Evolutionary conservation across 495 filamentous ascomycete genomes (phyloP).

Genomic region (Jackrogersella minutella): DNA sequence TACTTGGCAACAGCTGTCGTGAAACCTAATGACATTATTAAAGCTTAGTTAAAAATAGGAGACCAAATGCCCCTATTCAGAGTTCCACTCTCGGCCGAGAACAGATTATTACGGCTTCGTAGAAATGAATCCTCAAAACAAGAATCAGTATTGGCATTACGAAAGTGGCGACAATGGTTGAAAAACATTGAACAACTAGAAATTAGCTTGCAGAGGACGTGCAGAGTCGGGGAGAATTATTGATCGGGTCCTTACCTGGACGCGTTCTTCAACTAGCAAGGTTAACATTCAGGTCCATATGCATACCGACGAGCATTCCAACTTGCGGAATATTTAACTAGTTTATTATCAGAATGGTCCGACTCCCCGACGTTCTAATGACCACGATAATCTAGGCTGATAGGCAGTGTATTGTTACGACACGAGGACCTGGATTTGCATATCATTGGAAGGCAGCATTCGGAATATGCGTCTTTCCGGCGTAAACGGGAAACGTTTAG

Average conservation of each 20-base stretch:
- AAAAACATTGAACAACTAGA: not conserved
- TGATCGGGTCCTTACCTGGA: slow-evolving; percentile 25
- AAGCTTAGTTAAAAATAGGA: slow-evolving; percentile 2
- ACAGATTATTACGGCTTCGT: too few species aligned
- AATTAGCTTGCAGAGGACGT: slow-evolving; percentile 1
- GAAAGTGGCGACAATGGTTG: not conserved
- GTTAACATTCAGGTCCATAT: not conserved
- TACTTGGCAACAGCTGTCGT: not conserved
- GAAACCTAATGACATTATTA: slow-evolving; percentile 2
- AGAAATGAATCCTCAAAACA: too few species aligned
- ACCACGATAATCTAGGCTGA: slow-evolving; percentile 4
- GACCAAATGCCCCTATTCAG: not conserved
- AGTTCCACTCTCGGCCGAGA: not conserved
- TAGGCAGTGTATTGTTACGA: not conserved
- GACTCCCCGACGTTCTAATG: not conserved
- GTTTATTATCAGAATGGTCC: not conserved
- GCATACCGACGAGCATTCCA: not conserved
- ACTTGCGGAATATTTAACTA: not conserved
- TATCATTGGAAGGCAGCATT: slow-evolving; percentile 15
- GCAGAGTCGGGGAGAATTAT: not conserved
- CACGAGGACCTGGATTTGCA: slow-evolving; percentile 16
- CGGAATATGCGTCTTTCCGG: slow-evolving; percentile 21
- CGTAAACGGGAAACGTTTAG: slow-evolving; percentile 1
- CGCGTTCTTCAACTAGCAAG: slow-evolving; percentile 4
- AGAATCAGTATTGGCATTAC: not conserved